Evolutionary conservation across 2,329 filamentous ascomycete species (phyloP).

Genomic region (Colletotrichum aenigma): DNA sequence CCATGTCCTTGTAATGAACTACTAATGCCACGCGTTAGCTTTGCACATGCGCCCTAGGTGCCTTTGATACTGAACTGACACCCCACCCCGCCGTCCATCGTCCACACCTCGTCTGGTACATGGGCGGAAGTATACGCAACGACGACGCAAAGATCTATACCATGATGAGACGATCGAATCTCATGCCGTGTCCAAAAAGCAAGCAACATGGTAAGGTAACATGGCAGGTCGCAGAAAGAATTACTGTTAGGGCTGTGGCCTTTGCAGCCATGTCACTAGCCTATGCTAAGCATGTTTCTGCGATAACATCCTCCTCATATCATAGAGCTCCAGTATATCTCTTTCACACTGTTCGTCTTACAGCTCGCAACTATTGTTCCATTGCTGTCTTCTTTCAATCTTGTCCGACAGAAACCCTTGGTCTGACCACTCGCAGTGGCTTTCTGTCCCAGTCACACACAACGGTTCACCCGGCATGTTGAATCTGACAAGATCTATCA

Average conservation of each 20-base stretch:
- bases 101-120: background rate
- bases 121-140: background rate
- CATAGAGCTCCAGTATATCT: background rate
- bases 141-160: background rate
- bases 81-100: background rate
- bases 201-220: background rate
- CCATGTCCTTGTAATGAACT: background rate
- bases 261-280: background rate
- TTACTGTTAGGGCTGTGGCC: background rate
- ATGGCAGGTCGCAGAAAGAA: background rate
- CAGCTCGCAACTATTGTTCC: background rate
- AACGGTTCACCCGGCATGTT: background rate
- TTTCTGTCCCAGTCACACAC: background rate
- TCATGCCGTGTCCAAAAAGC: background rate
- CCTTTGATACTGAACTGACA: background rate
- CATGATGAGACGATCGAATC: background rate
- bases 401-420: background rate
- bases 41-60: background rate
- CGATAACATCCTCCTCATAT: background rate
- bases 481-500: background rate
- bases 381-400: background rate
- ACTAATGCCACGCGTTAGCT: background rate
- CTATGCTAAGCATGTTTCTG: background rate
- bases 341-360: background rate
- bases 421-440: background rate